phyloP scores from a whole-genome alignment of 495 filamentous ascomycete genomes.

The Copromyces sp. region DNA sequence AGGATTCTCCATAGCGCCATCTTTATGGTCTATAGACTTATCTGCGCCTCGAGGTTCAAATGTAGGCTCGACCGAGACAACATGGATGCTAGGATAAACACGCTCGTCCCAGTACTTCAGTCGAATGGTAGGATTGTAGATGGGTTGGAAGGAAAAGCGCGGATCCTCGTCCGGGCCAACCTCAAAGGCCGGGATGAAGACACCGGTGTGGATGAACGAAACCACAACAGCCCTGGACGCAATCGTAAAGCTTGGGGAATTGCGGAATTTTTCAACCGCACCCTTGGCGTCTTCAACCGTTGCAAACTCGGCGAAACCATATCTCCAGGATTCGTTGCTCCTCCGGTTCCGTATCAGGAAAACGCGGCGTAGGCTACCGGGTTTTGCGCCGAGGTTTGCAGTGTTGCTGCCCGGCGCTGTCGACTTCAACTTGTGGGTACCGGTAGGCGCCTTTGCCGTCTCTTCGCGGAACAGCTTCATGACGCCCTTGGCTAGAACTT shows the following conservation, averaged over 20 bases:
- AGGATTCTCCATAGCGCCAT: constrained; percentile 10
- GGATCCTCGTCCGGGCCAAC: constrained; percentile 38
- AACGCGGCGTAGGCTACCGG: constrained; percentile 66
- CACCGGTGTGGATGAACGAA: constrained; percentile 76
- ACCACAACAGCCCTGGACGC: constrained; percentile 64
- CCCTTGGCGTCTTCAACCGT: constrained; percentile 64
- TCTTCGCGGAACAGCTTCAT: constrained; percentile 57
- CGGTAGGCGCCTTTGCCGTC: constrained; percentile 23
- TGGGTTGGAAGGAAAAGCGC: constrained; percentile 60
- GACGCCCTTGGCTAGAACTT: constrained; percentile 67
- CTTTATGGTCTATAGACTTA: constrained; percentile 21
- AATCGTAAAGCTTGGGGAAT: constrained; percentile 76
- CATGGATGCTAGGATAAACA: constrained; percentile 59
- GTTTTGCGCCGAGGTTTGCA: constrained; percentile 59
- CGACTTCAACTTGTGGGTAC: constrained; percentile 52
- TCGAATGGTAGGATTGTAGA: constrained; percentile 57
- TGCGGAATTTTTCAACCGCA: constrained; percentile 63
- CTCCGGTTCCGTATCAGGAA: constrained; percentile 68
- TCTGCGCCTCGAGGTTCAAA: constrained; percentile 26
- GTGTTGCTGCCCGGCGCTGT: constrained; percentile 65
- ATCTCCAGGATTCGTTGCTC: constrained; percentile 71
- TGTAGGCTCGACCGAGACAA: constrained; percentile 40
- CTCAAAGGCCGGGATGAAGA: constrained; percentile 70
- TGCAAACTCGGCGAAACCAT: constrained; percentile 86
- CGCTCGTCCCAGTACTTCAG: constrained; percentile 81